phyloP scores from a whole-genome alignment of 2,329 filamentous ascomycete genomes.

The Gnomoniopsis smithogilvyi region DNA sequence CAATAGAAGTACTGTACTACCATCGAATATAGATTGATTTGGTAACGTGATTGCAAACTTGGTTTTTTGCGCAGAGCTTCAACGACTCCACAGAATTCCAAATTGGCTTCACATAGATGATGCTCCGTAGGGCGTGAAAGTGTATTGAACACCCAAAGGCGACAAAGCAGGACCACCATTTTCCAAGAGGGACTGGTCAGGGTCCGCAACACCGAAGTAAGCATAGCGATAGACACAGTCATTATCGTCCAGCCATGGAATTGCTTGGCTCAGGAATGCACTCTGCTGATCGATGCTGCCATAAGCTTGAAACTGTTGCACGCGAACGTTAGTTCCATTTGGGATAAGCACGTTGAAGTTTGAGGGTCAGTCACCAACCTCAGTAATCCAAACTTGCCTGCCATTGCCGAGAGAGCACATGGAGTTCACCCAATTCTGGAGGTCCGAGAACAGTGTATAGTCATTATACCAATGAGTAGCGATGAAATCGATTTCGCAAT shows the following conservation, averaged over 20 bases:
- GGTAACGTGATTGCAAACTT: no score
- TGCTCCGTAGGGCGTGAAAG: conserved; percentile 1
- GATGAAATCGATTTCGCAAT: conserved; percentile 42
- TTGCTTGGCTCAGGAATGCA: conserved; percentile 37
- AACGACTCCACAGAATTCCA: no score
- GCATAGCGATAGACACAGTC: conserved; percentile 36
- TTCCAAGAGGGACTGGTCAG: conserved; percentile 17
- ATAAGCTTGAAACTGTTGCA: not conserved
- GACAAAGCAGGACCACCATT: conserved; percentile 14
- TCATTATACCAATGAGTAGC: conserved; percentile 46
- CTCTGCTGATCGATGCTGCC: conserved; percentile 23
- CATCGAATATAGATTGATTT: no score
- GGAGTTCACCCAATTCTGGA: conserved; percentile 39
- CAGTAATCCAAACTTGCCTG: conserved; percentile 43
- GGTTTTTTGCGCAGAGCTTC: not conserved
- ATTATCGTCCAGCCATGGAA: conserved; percentile 40
- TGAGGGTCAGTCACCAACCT: conserved; percentile 22
- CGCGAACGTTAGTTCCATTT: conserved; percentile 29
- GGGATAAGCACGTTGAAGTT: conserved; percentile 12
- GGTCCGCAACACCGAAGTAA: conserved; percentile 29
- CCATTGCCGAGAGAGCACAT: conserved; percentile 33
- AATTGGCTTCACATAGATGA: not conserved
- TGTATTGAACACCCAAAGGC: conserved; percentile 12
- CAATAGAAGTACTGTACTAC: no score
- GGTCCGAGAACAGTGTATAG: conserved; percentile 32